phyloP scores from a whole-genome alignment of 2,329 filamentous ascomycete genomes.

The Orbilia ellipsospora region DNA sequence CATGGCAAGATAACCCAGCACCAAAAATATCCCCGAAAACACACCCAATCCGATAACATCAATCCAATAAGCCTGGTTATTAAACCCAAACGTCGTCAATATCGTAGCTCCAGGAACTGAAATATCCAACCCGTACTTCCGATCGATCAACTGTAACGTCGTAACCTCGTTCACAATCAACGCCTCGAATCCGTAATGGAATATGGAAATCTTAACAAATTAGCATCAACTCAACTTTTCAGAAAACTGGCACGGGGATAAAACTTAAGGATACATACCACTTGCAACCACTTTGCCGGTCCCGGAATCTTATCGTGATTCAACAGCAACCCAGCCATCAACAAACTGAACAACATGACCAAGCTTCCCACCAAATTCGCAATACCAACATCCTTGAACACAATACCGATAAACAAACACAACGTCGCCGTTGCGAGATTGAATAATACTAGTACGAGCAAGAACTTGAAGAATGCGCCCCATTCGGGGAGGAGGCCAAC shows the following conservation, averaged over 20 bases:
- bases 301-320: conserved; percentile 93
- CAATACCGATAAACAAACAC: conserved; percentile 94
- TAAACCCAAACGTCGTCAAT: conserved; percentile 91
- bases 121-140: conserved; percentile 96
- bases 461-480: conserved; percentile 87
- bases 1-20: conserved; percentile 91
- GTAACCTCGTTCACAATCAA: conserved; percentile 97
- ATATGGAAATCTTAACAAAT: conserved; percentile 79
- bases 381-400: conserved; percentile 89
- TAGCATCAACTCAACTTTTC: conserved; percentile 34
- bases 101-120: conserved; percentile 95
- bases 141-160: conserved; percentile 86
- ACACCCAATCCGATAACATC: conserved; percentile 84
- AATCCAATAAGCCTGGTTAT: conserved; percentile 84
- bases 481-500: conserved; percentile 86
- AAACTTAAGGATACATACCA: conserved; percentile 65
- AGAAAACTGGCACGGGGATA: not conserved
- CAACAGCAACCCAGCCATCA: conserved; percentile 92
- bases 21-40: conserved; percentile 83
- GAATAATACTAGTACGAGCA: conserved; percentile 91
- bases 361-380: conserved; percentile 93
- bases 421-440: conserved; percentile 94
- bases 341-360: conserved; percentile 95
- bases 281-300: conserved; percentile 88
- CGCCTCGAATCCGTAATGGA: conserved; percentile 97